Percentiles rank a stretch among this genome's conserved stretches.
Conservation (phyloP, 1,284 basidiomycete species). For the Malassezia slooffiae region DNA sequence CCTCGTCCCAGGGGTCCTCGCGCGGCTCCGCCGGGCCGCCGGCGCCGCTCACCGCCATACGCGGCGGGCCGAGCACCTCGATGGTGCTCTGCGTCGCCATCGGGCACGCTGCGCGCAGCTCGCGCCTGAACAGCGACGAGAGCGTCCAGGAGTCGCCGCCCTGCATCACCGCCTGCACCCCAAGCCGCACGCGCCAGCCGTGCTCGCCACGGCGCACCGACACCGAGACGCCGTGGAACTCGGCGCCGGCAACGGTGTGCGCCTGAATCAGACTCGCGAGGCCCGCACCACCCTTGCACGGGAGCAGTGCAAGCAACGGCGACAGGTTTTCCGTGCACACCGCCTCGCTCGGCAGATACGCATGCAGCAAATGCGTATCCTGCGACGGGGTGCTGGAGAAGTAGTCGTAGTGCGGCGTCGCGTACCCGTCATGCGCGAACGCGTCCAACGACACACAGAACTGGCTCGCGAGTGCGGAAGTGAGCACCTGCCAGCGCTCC, state of each 20-base stretch:
- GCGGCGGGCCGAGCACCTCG: constrained; percentile 10
- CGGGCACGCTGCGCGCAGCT: constrained; percentile 20
- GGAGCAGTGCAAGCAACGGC: constrained; percentile 84
- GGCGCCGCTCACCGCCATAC: constrained; percentile 10
- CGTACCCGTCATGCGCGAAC: constrained; percentile 26
- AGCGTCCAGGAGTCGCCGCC: constrained; percentile 49
- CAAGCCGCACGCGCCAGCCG: constrained; percentile 58
- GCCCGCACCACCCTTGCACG: constrained; percentile 75
- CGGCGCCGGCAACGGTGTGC: constrained; percentile 70
- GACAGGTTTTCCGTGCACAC: constrained; percentile 89
- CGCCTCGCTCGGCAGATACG: constrained; percentile 23
- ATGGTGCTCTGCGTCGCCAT: constrained; percentile 20
- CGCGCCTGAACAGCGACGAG: constrained; percentile 18
- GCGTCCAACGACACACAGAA: constrained; percentile 81
- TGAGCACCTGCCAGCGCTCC: constrained; percentile 61
- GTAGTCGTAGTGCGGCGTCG: constrained; percentile 18
- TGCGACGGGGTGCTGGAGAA: constrained; percentile 3
- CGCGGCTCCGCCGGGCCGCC: constrained; percentile 15
- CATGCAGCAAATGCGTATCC: constrained; percentile 18
- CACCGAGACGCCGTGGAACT: constrained; percentile 75
- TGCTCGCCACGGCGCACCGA: constrained; percentile 48
- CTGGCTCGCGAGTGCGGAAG: constrained; percentile 77
- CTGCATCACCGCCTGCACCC: constrained; percentile 71
- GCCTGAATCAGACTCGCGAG: constrained; percentile 75
- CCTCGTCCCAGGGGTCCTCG: constrained; percentile 15